A percentile compares a stretch with the other conserved stretches of the same genome.
These are phyloP conservation scores for Carex cristatella DNA, from an alignment of 176 grass and related monocot genomes.

Conservation along the genomic window DNA sequence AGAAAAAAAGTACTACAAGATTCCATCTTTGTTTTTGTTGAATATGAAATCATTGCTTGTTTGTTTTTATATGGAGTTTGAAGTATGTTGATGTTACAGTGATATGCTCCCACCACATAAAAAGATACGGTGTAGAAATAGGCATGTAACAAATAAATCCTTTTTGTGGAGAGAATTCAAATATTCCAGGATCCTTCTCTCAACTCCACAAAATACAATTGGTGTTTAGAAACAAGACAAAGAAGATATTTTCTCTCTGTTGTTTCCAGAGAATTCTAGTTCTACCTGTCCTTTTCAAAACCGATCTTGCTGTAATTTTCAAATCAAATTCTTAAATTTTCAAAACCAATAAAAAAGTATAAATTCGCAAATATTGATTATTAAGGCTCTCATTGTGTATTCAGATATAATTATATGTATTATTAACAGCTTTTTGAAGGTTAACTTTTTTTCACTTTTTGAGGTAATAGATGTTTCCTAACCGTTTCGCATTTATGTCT, in stretches of 20 bases:
- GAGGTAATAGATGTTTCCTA: background rate
- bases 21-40: background rate
- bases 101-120: background rate
- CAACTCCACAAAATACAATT: slow-evolving; percentile 1
- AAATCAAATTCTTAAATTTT: background rate
- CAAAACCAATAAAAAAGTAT: background rate
- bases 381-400: background rate
- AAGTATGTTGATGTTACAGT: background rate
- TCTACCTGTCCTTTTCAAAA: background rate
- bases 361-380: background rate
- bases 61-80: background rate
- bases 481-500: no score
- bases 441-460: background rate
- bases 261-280: slow-evolving; percentile 7
- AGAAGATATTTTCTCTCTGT: slow-evolving; percentile 5
- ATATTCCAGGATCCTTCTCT: background rate
- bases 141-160: background rate
- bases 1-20: background rate
- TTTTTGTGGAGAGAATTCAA: background rate
- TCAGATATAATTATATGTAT: background rate
- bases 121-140: background rate
- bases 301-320: background rate
- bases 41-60: background rate
- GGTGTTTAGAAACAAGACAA: background rate
- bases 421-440: background rate